Base-by-base conservation (phyloP, 495 filamentous ascomycete genomes). In the Penicillium malachiteum region DNA sequence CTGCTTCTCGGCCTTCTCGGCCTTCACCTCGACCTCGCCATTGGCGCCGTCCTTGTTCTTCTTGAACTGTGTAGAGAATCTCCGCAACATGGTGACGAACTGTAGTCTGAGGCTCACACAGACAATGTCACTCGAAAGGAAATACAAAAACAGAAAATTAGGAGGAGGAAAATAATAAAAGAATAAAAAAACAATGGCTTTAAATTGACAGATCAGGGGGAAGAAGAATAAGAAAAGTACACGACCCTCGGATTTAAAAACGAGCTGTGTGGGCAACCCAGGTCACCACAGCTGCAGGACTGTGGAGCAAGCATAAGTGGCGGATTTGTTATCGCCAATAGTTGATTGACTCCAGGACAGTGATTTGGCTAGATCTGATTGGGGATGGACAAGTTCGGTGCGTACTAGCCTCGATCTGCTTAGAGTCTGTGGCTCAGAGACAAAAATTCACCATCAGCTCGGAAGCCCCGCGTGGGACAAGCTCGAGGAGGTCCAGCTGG, bases 31-130 rank as follows among this genome's bases (percentile, higher is more conserved):
- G 35, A 61, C 69, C 12, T 76, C 74, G 30, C 70, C 72, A 63
- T 70, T 76, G 50, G 4, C 21, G 21, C 65, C 52, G 41, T 74
- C 75, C 64, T 75, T 80, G 56, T 71, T 71, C 66, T 73, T 75
- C 62, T 71, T 79, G 67, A 83, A 81, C 4, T 63, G 73, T n/a
- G 76, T 75, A 41, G 80, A 82, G 55, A 81, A 68, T 62, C 76
- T 76, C 47, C 78, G 74, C 68, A 82, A 71, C 73, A 76, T 76
- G 49, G 59, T 71, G 65, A 67, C 48, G 60, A 2, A 26, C 21
- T 26, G 57, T 50, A 33, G 55, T 62, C 43, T 54, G 49, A 52
- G 45, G 10, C 50, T 18, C 50, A 42, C 48, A 57, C 50, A 30
- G 62, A 51, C 37, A 43, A 38, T 9, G 52, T 62, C 55, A 57